Evolutionary conservation across 768 basidiomycete genomes (phyloP).

Genomic region (Kwoniella sp.): DNA sequence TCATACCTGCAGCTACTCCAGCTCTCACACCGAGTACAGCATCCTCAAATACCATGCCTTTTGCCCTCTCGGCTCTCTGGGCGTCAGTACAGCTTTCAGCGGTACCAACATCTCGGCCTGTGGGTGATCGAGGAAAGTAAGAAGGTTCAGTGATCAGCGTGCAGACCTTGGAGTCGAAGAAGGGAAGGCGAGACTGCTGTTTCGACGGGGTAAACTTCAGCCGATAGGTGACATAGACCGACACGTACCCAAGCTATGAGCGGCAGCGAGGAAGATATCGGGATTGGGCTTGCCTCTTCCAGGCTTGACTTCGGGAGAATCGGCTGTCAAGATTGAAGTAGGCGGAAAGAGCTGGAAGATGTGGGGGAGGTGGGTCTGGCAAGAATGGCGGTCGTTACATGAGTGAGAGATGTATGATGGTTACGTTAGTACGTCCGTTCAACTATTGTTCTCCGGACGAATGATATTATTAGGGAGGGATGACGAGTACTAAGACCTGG

Average conservation of each 20-base stretch:
- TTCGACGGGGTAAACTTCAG: neutral
- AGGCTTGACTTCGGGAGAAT: slow-evolving; percentile 48
- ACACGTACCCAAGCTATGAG: slow-evolving; percentile 47
- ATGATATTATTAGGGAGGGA: no score
- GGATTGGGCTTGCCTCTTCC: slow-evolving; percentile 55
- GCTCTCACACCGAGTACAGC: slow-evolving; percentile 52
- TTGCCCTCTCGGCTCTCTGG: slow-evolving; percentile 40
- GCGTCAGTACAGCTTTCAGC: slow-evolving; percentile 39
- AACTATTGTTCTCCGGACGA: no score
- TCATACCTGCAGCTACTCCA: slow-evolving; percentile 55
- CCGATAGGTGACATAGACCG: no score
- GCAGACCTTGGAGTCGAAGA: no score
- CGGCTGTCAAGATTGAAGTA: slow-evolving; percentile 49
- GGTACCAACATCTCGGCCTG: slow-evolving; percentile 50
- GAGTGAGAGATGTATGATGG: no score
- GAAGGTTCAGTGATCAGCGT: neutral
- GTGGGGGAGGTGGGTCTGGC: slow-evolving; percentile 50
- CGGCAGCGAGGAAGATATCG: slow-evolving; percentile 55
- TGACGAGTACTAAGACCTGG: no score
- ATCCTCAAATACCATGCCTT: slow-evolving; percentile 54
- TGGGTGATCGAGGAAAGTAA: neutral
- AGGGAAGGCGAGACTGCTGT: neutral
- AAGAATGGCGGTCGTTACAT: no score
- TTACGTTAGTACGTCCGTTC: no score
- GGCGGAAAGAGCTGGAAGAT: slow-evolving; percentile 51